These are phyloP conservation scores for Protomyces gravidus DNA, from an alignment of 1,139 yeast genomes.

Conservation along the genomic window DNA sequence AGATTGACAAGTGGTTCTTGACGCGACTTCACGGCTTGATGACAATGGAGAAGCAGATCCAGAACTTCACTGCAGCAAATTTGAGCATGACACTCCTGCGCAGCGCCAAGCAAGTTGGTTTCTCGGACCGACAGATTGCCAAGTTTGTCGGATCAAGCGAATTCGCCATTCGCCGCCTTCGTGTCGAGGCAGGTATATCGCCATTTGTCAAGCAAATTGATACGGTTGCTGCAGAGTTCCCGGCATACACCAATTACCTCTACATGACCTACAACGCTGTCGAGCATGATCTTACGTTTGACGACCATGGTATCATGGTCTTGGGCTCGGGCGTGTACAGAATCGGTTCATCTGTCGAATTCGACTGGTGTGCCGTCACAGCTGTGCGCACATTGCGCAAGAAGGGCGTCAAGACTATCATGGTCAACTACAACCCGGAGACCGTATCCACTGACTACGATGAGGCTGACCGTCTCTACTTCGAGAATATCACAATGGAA, in stretches of 20 bases:
- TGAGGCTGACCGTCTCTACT: conserved; percentile 95
- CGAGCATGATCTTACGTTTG: conserved; percentile 74
- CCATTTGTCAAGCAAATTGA: conserved; percentile 97
- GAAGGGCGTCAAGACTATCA: conserved; percentile 81
- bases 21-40: conserved; percentile 64
- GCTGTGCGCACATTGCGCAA: conserved; percentile 93
- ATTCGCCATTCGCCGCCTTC: conserved; percentile 82
- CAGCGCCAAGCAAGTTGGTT: conserved; percentile 94
- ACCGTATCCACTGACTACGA: conserved; percentile 97
- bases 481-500: conserved; percentile 92
- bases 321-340: conserved; percentile 92
- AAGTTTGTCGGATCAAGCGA: conserved; percentile 84
- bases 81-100: conserved; percentile 61
- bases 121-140: conserved; percentile 96
- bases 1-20: conserved; percentile 96
- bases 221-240: conserved; percentile 99
- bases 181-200: conserved; percentile 80
- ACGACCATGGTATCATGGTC: conserved; percentile 84
- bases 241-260: conserved; percentile 90
- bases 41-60: conserved; percentile 25
- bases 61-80: conserved; percentile 41
- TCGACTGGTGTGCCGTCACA: conserved; percentile 94
- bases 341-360: conserved; percentile 90
- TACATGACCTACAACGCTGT: conserved; percentile 95
- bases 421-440: conserved; percentile 98